Percentiles rank a stretch among this genome's conserved stretches.
phyloP scores from a whole-genome alignment of 1,139 yeast species.

The Suhomyces maxii region DNA sequence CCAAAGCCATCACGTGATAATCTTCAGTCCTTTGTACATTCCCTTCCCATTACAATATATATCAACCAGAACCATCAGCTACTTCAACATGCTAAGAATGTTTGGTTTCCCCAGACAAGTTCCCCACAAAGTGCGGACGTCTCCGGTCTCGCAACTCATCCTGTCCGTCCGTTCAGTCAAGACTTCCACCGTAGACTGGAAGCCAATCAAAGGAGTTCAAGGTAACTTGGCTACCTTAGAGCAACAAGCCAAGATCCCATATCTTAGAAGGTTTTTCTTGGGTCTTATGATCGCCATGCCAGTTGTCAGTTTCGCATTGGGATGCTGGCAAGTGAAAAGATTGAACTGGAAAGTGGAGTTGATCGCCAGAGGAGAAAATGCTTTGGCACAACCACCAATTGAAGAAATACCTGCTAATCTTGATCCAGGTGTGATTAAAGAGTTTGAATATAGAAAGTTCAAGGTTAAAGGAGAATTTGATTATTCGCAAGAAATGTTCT shows the following conservation, averaged over 20 bases:
- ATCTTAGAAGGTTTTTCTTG: constrained; percentile 51
- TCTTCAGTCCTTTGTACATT: too few relatives aligned
- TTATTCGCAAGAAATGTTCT: constrained; percentile 84
- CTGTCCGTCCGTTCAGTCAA: constrained; percentile 28
- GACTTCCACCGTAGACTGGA: constrained; percentile 83
- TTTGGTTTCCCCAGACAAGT: too few relatives aligned
- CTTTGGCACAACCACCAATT: constrained; percentile 70
- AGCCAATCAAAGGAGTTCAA: constrained; percentile 62
- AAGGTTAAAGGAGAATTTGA: constrained; percentile 73
- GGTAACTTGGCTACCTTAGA: constrained; percentile 45
- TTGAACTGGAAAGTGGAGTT: constrained; percentile 86
- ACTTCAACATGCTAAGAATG: too few relatives aligned
- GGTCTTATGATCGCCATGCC: constrained; percentile 82
- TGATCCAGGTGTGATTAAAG: constrained; percentile 55
- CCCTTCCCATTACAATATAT: too few relatives aligned
- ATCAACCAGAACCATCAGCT: too few relatives aligned
- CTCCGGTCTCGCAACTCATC: background rate
- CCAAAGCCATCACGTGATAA: background rate
- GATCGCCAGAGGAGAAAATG: constrained; percentile 79
- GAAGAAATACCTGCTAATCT: constrained; percentile 61
- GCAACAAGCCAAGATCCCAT: constrained; percentile 38
- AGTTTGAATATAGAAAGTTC: constrained; percentile 82
- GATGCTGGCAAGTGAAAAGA: constrained; percentile 91
- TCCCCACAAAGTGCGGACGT: too few relatives aligned
- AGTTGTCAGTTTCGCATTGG: constrained; percentile 76